These are phyloP conservation scores for Nevesoporus exiguus DNA, from an alignment of 768 basidiomycete species.

Conservation along the genomic window DNA sequence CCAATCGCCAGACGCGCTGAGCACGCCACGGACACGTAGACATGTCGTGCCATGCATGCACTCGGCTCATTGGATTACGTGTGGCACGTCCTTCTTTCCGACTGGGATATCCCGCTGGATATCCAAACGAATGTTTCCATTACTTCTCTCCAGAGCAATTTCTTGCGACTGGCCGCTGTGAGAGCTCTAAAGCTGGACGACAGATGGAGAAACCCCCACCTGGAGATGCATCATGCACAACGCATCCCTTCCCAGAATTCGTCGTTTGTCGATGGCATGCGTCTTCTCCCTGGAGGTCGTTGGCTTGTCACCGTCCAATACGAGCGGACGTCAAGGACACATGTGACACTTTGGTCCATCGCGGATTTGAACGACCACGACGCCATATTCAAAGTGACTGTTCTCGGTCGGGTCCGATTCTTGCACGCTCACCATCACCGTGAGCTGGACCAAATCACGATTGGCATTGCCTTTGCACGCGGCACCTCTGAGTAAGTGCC, in stretches of 20 bases:
- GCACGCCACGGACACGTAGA: constrained; percentile 39
- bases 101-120: constrained; percentile 40
- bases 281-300: constrained; percentile 43
- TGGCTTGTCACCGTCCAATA: constrained; percentile 48
- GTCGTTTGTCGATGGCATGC: constrained; percentile 43
- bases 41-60: constrained; percentile 59
- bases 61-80: constrained; percentile 49
- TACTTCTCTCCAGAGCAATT: constrained; percentile 34
- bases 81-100: constrained; percentile 44
- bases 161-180: constrained; percentile 41
- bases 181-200: constrained; percentile 46
- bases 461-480: constrained; percentile 20
- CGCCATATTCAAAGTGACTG: constrained; percentile 28
- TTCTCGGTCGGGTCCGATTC: constrained; percentile 32
- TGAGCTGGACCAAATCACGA: constrained; percentile 16
- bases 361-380: constrained; percentile 26
- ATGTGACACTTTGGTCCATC: constrained; percentile 45
- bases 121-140: constrained; percentile 34
- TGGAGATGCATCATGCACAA: constrained; percentile 35
- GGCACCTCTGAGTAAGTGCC: constrained; percentile 17
- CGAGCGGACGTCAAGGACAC: constrained; percentile 33
- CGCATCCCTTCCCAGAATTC: constrained; percentile 35
- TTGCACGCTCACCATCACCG: constrained; percentile 31
- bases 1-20: constrained; percentile 7
- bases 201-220: constrained; percentile 43